These are phyloP conservation scores for Termitomyces sp. DNA, from an alignment of 768 basidiomycete species.

Conservation along the genomic window DNA sequence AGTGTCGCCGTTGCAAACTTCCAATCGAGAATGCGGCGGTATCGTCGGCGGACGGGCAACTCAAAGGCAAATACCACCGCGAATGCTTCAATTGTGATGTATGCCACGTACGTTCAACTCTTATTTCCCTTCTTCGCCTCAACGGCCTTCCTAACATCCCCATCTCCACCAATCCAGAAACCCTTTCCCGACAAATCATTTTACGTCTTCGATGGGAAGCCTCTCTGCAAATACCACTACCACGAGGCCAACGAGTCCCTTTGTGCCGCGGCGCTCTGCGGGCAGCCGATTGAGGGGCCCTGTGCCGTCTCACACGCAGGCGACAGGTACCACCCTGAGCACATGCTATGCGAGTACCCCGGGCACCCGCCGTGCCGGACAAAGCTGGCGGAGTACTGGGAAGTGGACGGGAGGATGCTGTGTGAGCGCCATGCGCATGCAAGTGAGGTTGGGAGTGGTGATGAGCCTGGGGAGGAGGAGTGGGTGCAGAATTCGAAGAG, in stretches of 20 bases:
- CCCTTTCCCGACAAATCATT: constrained; percentile 91
- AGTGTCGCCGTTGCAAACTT: constrained; percentile 82
- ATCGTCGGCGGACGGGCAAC: constrained; percentile 86
- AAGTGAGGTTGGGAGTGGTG: constrained; percentile 21
- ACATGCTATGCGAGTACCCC: constrained; percentile 78
- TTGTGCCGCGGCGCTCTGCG: constrained; percentile 74
- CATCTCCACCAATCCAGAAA: constrained; percentile 41
- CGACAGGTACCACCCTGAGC: constrained; percentile 84
- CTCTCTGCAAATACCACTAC: constrained; percentile 90
- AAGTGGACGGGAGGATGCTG: constrained; percentile 79
- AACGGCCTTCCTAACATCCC: not conserved
- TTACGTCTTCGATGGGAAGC: constrained; percentile 88
- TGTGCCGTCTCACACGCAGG: constrained; percentile 85
- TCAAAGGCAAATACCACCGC: constrained; percentile 94
- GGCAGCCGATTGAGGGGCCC: constrained; percentile 89
- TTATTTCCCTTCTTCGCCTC: constrained; percentile 1
- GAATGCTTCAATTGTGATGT: constrained; percentile 87
- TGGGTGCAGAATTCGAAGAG: constrained; percentile 45
- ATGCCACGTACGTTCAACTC: constrained; percentile 54
- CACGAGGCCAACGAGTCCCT: constrained; percentile 89
- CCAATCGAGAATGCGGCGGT: constrained; percentile 92
- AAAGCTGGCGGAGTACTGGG: constrained; percentile 81
- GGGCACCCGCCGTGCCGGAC: constrained; percentile 45
- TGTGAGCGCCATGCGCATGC: constrained; percentile 75
- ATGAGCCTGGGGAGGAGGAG: constrained; percentile 24